Evolutionary conservation across 2,329 filamentous ascomycete genomes (phyloP).

Genomic region (Claviceps arundinis): DNA sequence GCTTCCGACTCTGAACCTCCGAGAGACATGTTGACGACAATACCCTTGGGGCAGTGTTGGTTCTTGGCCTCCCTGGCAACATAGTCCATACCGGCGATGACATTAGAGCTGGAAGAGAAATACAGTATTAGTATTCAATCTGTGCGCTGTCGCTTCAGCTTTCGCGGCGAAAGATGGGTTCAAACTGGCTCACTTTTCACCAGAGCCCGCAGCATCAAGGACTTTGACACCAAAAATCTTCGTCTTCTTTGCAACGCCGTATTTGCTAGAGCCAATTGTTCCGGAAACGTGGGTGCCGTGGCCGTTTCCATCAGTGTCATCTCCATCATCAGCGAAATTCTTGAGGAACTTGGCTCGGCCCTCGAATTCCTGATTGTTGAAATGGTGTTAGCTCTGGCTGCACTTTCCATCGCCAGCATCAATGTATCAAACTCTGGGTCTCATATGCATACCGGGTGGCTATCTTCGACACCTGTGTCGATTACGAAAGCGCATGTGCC

Average conservation of each 20-base stretch:
- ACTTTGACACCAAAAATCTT: conserved; percentile 32
- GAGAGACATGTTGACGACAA: conserved; percentile 42
- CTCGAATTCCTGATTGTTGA: conserved; percentile 21
- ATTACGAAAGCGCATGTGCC: conserved; percentile 31
- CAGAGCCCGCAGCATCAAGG: conserved; percentile 23
- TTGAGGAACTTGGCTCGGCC: conserved; percentile 26
- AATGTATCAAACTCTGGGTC: too few species aligned
- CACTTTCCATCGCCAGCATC: background rate
- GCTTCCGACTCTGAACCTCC: conserved; percentile 31
- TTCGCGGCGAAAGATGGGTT: background rate
- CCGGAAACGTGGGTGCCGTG: conserved; percentile 36
- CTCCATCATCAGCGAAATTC: conserved; percentile 22
- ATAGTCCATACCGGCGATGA: conserved; percentile 31
- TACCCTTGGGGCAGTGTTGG: conserved; percentile 26
- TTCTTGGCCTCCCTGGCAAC: conserved; percentile 22
- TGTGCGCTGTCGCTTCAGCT: background rate
- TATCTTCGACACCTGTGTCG: conserved; percentile 28
- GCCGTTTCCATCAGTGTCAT: conserved; percentile 28
- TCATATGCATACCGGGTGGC: conserved; percentile 19
- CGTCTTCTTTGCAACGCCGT: conserved; percentile 33
- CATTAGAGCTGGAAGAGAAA: conserved; percentile 18
- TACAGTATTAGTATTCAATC: background rate
- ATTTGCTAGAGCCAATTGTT: conserved; percentile 27
- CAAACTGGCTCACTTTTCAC: conserved; percentile 21
- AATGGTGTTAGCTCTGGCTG: background rate